Percentiles rank a stretch among this genome's conserved stretches.
Conservation (phyloP, 805 yeast species). For the Zygosaccharomyces siamensis region DNA sequence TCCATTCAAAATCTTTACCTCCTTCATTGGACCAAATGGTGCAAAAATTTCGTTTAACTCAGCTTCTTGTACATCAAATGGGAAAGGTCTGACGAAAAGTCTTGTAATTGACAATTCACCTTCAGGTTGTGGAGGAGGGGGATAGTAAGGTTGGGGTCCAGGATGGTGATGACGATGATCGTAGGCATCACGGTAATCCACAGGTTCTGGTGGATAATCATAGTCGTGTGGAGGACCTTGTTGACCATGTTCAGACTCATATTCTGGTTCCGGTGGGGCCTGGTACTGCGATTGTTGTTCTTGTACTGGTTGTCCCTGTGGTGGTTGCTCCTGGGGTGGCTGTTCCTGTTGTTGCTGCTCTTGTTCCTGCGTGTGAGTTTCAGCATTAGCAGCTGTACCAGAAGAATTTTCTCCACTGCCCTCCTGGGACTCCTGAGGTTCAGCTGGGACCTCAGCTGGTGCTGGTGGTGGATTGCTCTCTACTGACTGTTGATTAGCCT, state of each 20-base stretch:
- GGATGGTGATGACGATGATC: constrained; percentile 17
- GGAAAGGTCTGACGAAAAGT: constrained; percentile 60
- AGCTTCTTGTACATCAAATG: constrained; percentile 48
- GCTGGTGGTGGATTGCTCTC: constrained; percentile 2
- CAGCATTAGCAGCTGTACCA: background rate
- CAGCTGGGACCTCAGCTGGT: background rate
- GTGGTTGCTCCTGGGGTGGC: constrained; percentile 8
- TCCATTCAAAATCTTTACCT: constrained; percentile 70
- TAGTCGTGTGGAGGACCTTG: constrained; percentile 20
- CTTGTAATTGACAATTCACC: constrained; percentile 41
- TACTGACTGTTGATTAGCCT: constrained; percentile 3
- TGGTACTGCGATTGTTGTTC: constrained; percentile 6
- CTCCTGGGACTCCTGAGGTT: background rate
- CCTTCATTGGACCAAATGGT: constrained; percentile 61
- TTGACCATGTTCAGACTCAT: constrained; percentile 11
- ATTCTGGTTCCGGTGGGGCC: constrained; percentile 11
- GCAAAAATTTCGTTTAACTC: constrained; percentile 67
- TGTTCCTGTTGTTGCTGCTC: constrained; percentile 8
- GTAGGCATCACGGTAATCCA: constrained; percentile 11
- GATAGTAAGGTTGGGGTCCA: constrained; percentile 21
- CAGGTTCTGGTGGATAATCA: constrained; percentile 13
- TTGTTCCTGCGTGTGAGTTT: background rate
- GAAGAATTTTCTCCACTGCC: background rate
- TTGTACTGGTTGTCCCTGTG: constrained; percentile 13
- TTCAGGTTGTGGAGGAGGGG: constrained; percentile 28